Evolutionary conservation across 2,329 filamentous ascomycete genomes (phyloP).

Genomic region (Penicillium sp.): DNA sequence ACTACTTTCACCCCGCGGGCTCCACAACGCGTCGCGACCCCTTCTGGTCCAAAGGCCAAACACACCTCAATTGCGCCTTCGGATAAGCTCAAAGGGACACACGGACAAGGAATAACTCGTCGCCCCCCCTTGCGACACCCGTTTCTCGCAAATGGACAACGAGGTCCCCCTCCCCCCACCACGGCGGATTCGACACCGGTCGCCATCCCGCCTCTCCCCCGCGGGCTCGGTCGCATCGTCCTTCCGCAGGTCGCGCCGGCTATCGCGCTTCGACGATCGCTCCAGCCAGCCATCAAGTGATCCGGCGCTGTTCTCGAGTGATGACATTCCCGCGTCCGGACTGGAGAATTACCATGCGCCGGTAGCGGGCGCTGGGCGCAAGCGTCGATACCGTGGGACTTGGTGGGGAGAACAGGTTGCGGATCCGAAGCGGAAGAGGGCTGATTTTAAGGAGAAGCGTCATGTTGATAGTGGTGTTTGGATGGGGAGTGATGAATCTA

Average conservation of each 20-base stretch:
- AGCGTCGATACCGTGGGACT: slow-evolving; percentile 52
- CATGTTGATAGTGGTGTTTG: slow-evolving; percentile 56
- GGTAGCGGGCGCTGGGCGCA: slow-evolving; percentile 35
- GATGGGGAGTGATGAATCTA: slow-evolving; percentile 55
- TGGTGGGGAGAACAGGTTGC: slow-evolving; percentile 52
- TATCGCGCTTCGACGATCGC: slow-evolving; percentile 43
- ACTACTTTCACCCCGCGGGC: slow-evolving; percentile 19
- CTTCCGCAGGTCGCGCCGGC: slow-evolving; percentile 34
- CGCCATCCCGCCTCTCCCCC: slow-evolving; percentile 32
- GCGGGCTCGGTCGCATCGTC: slow-evolving; percentile 27
- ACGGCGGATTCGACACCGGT: slow-evolving; percentile 44
- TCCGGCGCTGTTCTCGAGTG: slow-evolving; percentile 55
- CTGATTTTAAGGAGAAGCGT: slow-evolving; percentile 52
- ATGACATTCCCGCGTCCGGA: slow-evolving; percentile 53
- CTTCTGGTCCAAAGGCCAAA: slow-evolving; percentile 4
- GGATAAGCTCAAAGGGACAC: slow-evolving; percentile 11
- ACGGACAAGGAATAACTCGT: background rate
- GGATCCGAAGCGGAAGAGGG: slow-evolving; percentile 47
- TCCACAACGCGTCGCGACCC: slow-evolving; percentile 35
- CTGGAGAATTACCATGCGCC: slow-evolving; percentile 51
- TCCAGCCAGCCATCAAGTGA: slow-evolving; percentile 52
- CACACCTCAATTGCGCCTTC: slow-evolving; percentile 3
- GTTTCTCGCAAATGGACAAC: slow-evolving; percentile 43
- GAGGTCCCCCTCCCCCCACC: slow-evolving; percentile 49
- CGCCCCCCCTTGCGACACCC: slow-evolving; percentile 3